A percentile compares a stretch with the other conserved stretches of the same genome.
phyloP scores from a whole-genome alignment of 441 rosid genomes.

The Viola pubescens region DNA sequence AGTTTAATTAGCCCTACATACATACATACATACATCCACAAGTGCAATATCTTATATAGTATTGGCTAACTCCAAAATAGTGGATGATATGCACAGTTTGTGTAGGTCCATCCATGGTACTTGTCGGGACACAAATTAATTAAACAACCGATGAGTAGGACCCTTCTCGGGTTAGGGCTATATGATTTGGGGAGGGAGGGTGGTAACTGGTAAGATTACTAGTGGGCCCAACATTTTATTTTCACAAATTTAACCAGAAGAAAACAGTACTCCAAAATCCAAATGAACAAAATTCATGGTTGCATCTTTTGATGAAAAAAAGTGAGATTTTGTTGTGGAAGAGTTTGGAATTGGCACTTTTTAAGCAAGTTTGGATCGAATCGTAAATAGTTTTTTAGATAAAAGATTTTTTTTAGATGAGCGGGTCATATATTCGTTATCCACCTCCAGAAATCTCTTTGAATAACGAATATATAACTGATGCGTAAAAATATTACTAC shows the following conservation, averaged over 20 bases:
- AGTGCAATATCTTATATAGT: conserved; percentile 40
- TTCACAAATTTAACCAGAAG: too few species aligned
- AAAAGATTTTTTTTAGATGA: too few species aligned
- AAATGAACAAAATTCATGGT: conserved; percentile 19
- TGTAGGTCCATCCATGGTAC: conserved; percentile 44
- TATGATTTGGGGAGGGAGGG: conserved; percentile 29
- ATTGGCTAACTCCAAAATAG: conserved; percentile 9
- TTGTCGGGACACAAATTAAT: conserved; percentile 33
- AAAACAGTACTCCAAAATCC: background rate
- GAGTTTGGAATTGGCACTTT: conserved; percentile 27
- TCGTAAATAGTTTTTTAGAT: too few species aligned
- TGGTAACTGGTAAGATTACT: background rate
- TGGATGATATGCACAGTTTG: conserved; percentile 34
- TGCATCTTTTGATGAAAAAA: conserved; percentile 36
- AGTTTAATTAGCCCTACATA: background rate
- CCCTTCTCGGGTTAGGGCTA: conserved; percentile 26
- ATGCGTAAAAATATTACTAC: too few species aligned
- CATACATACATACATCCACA: conserved; percentile 1
- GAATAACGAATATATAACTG: too few species aligned
- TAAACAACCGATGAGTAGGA: conserved; percentile 28
- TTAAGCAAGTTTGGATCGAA: conserved; percentile 31
- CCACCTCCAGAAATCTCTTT: too few species aligned
- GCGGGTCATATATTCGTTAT: too few species aligned
- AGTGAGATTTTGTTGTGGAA: conserved; percentile 23
- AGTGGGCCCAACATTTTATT: too few species aligned